These are phyloP conservation scores for Aspergillus candidus DNA, from an alignment of 2,329 filamentous ascomycete species.

Conservation along the genomic window DNA sequence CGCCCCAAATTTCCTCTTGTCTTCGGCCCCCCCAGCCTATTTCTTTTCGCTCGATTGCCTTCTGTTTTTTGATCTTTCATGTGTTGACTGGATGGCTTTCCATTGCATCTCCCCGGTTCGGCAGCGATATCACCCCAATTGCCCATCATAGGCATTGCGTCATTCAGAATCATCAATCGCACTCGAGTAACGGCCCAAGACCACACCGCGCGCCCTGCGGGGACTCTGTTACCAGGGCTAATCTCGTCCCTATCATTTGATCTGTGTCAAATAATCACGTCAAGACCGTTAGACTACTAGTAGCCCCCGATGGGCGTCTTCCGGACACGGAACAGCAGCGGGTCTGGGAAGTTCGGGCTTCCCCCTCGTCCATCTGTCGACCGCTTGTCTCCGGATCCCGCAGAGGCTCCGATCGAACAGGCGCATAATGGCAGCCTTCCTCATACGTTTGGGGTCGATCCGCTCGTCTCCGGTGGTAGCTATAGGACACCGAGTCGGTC, in stretches of 20 bases:
- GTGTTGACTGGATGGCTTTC: no score
- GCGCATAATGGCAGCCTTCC: conserved; percentile 24
- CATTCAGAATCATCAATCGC: not conserved
- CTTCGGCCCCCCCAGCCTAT: no score
- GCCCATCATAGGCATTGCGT: no score
- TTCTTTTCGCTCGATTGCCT: no score
- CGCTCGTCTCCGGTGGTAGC: conserved; percentile 27
- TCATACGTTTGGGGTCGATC: conserved; percentile 20
- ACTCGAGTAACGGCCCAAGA: not conserved
- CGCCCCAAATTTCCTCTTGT: conserved; percentile 3
- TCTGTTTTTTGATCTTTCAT: no score
- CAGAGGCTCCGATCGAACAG: conserved; percentile 23
- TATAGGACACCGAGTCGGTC: conserved; percentile 40
- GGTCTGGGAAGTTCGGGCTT: conserved; percentile 23
- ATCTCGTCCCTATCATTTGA: not conserved
- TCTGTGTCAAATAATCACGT: not conserved
- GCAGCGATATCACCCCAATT: no score
- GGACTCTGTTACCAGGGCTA: no score
- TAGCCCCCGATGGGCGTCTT: conserved; percentile 23
- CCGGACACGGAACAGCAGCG: conserved; percentile 24
- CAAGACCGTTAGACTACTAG: no score
- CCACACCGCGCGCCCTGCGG: no score
- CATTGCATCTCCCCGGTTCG: no score
- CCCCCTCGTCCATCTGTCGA: conserved; percentile 18
- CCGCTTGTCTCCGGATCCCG: conserved; percentile 15